Evolutionary conservation across 2,329 filamentous ascomycete species (phyloP).

Genomic region (Zarea fungicola): DNA sequence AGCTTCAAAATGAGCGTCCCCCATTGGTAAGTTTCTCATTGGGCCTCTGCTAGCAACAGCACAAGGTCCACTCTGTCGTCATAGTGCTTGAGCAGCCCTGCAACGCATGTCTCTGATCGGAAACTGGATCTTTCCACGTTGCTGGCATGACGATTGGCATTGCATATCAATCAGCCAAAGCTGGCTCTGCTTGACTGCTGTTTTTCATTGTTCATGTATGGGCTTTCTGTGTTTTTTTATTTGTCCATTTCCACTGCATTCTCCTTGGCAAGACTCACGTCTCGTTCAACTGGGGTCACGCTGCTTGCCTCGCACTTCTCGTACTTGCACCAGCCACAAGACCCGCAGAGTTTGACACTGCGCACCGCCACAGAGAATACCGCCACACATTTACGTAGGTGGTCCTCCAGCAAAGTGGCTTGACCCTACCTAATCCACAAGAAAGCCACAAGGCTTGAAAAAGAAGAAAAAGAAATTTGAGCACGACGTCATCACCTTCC

Average conservation of each 20-base stretch:
- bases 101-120: conserved; percentile 13
- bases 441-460: not conserved
- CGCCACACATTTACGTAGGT: conserved; percentile 8
- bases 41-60: not conserved
- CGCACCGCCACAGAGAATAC: conserved; percentile 9
- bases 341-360: not conserved
- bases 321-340: no score
- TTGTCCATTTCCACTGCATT: no score
- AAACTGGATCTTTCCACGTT: not conserved
- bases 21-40: conserved; percentile 1
- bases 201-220: no score
- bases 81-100: conserved; percentile 10
- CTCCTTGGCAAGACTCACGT: no score
- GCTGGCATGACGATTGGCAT: no score
- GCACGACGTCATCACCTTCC: conserved; percentile 12
- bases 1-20: not conserved
- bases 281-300: no score
- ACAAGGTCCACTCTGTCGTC: conserved; percentile 10
- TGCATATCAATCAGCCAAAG: no score
- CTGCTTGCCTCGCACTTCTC: no score
- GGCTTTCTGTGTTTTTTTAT: no score
- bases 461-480: no score
- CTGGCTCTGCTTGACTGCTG: no score
- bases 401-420: conserved; percentile 12
- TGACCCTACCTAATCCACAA: not conserved